These are phyloP conservation scores for Hemisphaericaspora lyxosophila DNA, from an alignment of 1,139 yeast genomes.

Conservation along the genomic window DNA sequence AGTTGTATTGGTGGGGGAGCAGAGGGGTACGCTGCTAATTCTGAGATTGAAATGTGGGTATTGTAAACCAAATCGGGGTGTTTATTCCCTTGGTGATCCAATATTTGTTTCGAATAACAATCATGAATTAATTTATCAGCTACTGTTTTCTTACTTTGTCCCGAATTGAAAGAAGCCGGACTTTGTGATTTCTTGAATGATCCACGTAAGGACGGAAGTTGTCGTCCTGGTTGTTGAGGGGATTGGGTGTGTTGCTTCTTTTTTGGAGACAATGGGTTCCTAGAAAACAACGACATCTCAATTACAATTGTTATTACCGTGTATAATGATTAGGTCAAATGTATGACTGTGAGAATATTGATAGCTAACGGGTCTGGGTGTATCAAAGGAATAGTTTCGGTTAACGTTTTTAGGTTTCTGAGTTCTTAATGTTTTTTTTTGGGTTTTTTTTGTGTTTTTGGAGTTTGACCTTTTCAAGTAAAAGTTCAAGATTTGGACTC, in stretches of 20 bases:
- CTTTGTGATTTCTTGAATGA: background rate
- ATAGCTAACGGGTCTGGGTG: too few relatives aligned
- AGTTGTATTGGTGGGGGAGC: slow-evolving; percentile 39
- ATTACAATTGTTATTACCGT: too few relatives aligned
- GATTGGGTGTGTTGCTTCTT: background rate
- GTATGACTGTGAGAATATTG: too few relatives aligned
- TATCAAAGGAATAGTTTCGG: too few relatives aligned
- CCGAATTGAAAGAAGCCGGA: background rate
- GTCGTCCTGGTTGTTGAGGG: slow-evolving; percentile 3
- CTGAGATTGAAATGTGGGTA: slow-evolving; percentile 39
- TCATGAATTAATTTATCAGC: slow-evolving; percentile 34
- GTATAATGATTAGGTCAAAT: background rate
- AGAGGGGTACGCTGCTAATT: slow-evolving; percentile 40
- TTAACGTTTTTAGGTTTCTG: too few relatives aligned
- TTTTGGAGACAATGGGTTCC: slow-evolving; percentile 3
- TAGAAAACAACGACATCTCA: slow-evolving; percentile 3
- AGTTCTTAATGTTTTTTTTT: too few relatives aligned
- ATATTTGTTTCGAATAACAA: slow-evolving; percentile 38
- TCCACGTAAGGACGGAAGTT: slow-evolving; percentile 2
- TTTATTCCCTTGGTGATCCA: slow-evolving; percentile 28
- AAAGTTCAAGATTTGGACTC: too few relatives aligned
- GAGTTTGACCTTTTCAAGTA: too few relatives aligned
- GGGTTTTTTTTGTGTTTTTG: too few relatives aligned
- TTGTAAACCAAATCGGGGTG: slow-evolving; percentile 37
- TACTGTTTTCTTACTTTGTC: background rate